phyloP scores from a whole-genome alignment of 495 filamentous ascomycete species.

The Xylaria sp. region DNA sequence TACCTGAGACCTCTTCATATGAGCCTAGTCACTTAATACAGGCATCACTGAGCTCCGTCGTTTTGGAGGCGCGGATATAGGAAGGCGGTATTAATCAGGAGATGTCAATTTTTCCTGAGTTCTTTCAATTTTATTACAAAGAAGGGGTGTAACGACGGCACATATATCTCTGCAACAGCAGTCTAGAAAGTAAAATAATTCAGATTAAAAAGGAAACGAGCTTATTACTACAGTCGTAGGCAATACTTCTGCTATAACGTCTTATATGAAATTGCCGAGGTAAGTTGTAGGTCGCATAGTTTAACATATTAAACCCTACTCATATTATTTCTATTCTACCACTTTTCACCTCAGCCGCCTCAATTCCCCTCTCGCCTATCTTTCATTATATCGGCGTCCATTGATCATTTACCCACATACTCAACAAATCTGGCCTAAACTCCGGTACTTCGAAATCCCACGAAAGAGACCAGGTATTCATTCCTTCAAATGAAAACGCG shows the following conservation, averaged over 20 bases:
- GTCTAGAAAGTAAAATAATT: not conserved
- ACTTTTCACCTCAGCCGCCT: not conserved
- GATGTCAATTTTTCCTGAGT: not conserved
- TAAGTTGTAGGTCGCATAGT: not conserved
- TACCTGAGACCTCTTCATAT: not conserved
- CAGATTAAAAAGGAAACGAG: not conserved
- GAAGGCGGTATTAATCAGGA: not conserved
- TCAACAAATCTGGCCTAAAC: not conserved
- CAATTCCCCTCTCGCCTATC: not conserved
- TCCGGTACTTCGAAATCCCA: conserved; percentile 15
- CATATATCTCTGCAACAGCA: not conserved
- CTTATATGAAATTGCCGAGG: not conserved
- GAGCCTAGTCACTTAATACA: not conserved
- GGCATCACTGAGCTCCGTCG: too few species aligned
- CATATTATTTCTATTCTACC: too few species aligned
- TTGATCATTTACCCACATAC: not conserved
- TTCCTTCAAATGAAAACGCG: not conserved
- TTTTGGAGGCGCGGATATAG: not conserved
- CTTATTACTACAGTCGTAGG: not conserved
- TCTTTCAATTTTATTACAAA: not conserved
- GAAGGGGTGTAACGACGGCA: not conserved
- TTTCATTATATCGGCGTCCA: not conserved
- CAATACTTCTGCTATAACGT: too few species aligned
- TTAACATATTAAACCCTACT: not conserved
- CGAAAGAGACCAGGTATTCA: not conserved